Evolutionary conservation across 257 asterid genomes (phyloP).

Genomic region (Orobanche coerulescens): DNA sequence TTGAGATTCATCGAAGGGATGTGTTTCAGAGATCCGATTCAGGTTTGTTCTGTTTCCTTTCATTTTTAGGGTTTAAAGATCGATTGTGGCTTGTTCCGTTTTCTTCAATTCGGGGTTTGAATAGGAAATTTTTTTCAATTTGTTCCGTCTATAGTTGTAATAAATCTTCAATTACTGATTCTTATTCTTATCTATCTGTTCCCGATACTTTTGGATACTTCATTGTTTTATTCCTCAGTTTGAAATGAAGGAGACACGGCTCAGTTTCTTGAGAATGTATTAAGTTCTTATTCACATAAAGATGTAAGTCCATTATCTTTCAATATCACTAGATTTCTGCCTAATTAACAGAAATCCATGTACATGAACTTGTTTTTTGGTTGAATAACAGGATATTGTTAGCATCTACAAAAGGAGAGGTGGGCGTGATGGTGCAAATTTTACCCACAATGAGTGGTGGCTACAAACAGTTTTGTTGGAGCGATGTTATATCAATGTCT

Average conservation of each 20-base stretch:
- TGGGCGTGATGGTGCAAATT: slow-evolving; percentile 54
- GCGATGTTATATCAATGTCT: slow-evolving; percentile 96
- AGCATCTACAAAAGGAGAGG: slow-evolving; percentile 90
- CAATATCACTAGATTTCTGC: slow-evolving; percentile 12
- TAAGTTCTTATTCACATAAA: slow-evolving; percentile 80
- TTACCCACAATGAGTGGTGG: slow-evolving; percentile 85
- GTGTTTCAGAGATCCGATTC: too few relatives aligned
- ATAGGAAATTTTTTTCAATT: too few relatives aligned
- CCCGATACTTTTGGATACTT: background rate
- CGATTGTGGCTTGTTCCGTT: too few relatives aligned
- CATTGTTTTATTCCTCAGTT: slow-evolving; percentile 33
- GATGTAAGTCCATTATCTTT: slow-evolving; percentile 45
- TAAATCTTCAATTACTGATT: too few relatives aligned
- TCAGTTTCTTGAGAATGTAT: slow-evolving; percentile 75
- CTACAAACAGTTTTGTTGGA: slow-evolving; percentile 76
- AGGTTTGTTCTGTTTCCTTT: too few relatives aligned
- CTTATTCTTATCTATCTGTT: too few relatives aligned
- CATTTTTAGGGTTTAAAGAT: too few relatives aligned
- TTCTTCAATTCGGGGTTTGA: too few relatives aligned
- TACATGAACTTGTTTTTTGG: slow-evolving; percentile 22
- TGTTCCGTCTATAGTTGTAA: too few relatives aligned
- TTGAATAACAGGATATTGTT: slow-evolving; percentile 55
- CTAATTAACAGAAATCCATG: slow-evolving; percentile 17
- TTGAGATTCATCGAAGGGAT: too few relatives aligned
- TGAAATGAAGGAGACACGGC: slow-evolving; percentile 58